Conservation (phyloP, 192 early-diverging fungal genomes). For the Backusella luteola region DNA sequence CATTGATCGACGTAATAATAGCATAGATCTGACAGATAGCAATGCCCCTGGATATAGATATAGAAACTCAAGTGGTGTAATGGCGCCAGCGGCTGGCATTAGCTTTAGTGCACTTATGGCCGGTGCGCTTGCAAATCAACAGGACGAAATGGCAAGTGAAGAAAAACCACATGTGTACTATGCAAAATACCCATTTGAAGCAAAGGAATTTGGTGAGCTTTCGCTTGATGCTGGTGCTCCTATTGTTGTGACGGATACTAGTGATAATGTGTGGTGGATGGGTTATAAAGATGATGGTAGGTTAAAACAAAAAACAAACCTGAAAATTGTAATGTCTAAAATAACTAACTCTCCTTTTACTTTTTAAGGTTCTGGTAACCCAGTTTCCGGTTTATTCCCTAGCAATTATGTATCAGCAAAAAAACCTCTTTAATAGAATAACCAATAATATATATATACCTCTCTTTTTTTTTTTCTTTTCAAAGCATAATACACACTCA, state of each 20-base stretch:
- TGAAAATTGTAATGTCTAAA: background rate
- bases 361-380: conserved; percentile 34
- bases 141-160: conserved; percentile 11
- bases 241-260: conserved; percentile 74
- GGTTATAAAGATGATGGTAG: conserved; percentile 63
- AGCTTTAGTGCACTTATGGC: conserved; percentile 17
- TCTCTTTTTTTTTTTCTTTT: background rate
- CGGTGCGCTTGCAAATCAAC: background rate
- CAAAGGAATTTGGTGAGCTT: conserved; percentile 73
- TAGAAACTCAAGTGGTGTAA: background rate
- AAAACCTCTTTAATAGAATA: background rate
- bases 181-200: conserved; percentile 70
- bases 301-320: conserved; percentile 18
- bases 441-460: background rate
- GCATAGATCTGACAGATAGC: background rate
- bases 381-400: conserved; percentile 71
- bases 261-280: conserved; percentile 83
- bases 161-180: conserved; percentile 48
- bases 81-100: background rate
- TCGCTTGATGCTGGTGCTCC: conserved; percentile 60
- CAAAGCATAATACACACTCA: background rate
- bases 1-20: background rate
- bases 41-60: background rate
- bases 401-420: conserved; percentile 65
- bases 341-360: background rate